Conservation (phyloP, 805 yeast genomes). For the Yueomyces sp. region DNA sequence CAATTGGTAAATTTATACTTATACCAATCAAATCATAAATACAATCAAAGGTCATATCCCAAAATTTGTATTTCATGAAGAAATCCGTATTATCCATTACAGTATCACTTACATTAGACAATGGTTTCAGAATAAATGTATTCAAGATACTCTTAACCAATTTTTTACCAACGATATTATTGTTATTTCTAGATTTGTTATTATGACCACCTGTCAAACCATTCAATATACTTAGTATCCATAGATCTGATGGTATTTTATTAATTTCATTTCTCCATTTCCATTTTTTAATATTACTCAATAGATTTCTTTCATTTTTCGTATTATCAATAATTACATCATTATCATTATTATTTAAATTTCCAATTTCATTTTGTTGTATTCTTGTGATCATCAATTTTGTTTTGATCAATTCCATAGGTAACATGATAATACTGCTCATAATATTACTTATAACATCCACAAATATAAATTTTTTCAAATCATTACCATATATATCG, state of each 20-base stretch:
- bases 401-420: constrained; percentile 70
- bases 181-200: constrained; percentile 8
- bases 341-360: neutral
- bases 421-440: constrained; percentile 62
- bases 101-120: constrained; percentile 17
- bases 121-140: constrained; percentile 32
- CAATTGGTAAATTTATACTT: constrained; percentile 71
- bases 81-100: constrained; percentile 26
- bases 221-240: constrained; percentile 57
- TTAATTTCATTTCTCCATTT: constrained; percentile 26
- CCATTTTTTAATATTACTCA: constrained; percentile 46
- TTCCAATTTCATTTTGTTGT: no score
- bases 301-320: constrained; percentile 42
- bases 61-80: constrained; percentile 34
- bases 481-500: constrained; percentile 38
- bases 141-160: constrained; percentile 9
- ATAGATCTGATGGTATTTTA: constrained; percentile 43
- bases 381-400: constrained; percentile 62
- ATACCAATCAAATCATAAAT: constrained; percentile 33
- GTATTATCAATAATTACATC: neutral
- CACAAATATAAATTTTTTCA: constrained; percentile 23
- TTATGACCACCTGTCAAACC: constrained; percentile 30
- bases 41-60: constrained; percentile 28
- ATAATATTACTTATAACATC: constrained; percentile 59
- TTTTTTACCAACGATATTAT: neutral